Evolutionary conservation across 805 yeast genomes (phyloP), one percentile per base, ranked within the genome.

Genomic region (Zygosaccharomyces lentus): DNA sequence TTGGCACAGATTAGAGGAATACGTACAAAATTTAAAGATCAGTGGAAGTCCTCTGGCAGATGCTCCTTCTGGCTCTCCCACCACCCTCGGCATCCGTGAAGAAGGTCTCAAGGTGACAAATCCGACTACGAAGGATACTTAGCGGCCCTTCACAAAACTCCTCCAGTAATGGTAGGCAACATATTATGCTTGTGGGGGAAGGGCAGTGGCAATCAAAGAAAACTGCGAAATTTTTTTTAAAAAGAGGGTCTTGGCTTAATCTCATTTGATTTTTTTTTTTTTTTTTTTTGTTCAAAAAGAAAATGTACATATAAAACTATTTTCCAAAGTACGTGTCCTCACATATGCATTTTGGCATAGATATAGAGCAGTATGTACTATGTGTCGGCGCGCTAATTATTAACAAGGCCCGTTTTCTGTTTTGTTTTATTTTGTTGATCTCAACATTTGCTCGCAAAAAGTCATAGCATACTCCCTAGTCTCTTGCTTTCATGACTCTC

Each of bases 1-100:
- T 46, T 86, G 95, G 95, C 75, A 73, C 52, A 73, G 76, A 54
- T 72, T 86, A 44, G 88, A 86, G 57, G 74, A 72, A 32, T 80
- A 76, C 48, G 90, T 83, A 21, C 53, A 68, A 55, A 54, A 48
- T 21, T 42, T 62, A 41, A 58, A 53, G 45, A 53, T 55, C 6
- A 47, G 43, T 38, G 60, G 56, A 9, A 30, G 27, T 32, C 30
- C 31, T 6, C 35, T 25, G 9, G 37, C 25, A 10, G 44, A 13
- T 6, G 21, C 15, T 2, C 38, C 38, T 35, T 6, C 21, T 6
- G 3, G 4, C 12, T 37, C 25, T 16, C 21, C 41, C 24, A 16
- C 31, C 21, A 10, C 32, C 32, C 15, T 29, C 32, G 4, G n/a
- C 32, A 25, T 9, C 24, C 41, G 31, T 25, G 34, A 37, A 2